phyloP scores from a whole-genome alignment of 164 flowering plant species.

The Vitis rotundifolia region DNA sequence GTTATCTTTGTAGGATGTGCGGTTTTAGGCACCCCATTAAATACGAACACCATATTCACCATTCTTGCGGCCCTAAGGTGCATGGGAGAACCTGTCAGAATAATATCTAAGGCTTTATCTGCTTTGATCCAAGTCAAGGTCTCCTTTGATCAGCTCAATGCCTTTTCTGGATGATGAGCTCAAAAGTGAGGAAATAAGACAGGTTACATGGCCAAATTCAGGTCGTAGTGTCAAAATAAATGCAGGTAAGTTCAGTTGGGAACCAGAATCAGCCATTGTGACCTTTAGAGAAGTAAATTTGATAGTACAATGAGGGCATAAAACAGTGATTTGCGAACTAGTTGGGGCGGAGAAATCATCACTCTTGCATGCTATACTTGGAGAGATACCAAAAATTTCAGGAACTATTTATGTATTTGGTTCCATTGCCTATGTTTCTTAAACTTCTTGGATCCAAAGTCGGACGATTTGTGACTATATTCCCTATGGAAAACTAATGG shows the following conservation, averaged over 20 bases:
- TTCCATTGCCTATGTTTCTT: too few species aligned
- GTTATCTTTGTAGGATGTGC: constrained; percentile 63
- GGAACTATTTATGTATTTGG: too few species aligned
- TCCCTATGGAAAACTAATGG: too few species aligned
- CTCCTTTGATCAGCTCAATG: constrained; percentile 62
- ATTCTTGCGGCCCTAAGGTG: constrained; percentile 62
- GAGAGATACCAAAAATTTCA: constrained; percentile 72
- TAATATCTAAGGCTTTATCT: constrained; percentile 72
- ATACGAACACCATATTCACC: constrained; percentile 79
- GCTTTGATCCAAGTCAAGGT: constrained; percentile 72
- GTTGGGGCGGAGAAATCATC: constrained; percentile 96
- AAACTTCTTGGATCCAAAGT: too few species aligned
- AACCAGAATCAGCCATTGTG: constrained; percentile 32
- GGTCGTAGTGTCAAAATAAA: constrained; percentile 30
- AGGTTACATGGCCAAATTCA: neutral
- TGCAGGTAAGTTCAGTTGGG: constrained; percentile 64
- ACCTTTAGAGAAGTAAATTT: constrained; percentile 47
- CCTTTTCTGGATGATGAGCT: constrained; percentile 70
- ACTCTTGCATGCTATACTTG: constrained; percentile 67
- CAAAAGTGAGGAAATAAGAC: constrained; percentile 24
- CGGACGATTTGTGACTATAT: too few species aligned
- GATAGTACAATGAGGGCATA: constrained; percentile 51
- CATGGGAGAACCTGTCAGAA: constrained; percentile 70
- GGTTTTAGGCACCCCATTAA: constrained; percentile 41
- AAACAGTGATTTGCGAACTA: constrained; percentile 78